A percentile compares a stretch with the other conserved stretches of the same genome.
Evolutionary conservation across 345 rosid genomes (phyloP).

Genomic region (Isatis tinctoria): DNA sequence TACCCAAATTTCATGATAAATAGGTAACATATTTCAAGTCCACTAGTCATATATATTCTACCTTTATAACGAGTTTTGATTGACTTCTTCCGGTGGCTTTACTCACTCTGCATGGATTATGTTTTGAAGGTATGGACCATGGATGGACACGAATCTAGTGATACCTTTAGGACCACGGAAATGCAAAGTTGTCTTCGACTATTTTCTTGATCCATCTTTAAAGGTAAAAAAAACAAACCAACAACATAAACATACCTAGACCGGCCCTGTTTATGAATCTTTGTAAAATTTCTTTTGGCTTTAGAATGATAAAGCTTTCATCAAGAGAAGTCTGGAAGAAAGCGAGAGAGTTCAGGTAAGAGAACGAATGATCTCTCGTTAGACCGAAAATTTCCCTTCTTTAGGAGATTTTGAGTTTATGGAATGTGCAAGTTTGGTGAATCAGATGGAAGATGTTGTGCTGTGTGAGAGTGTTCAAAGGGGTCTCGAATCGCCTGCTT

Average conservation of each 20-base stretch:
- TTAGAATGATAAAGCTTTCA: conserved; percentile 61
- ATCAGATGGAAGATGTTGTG: conserved; percentile 68
- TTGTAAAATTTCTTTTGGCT: background rate
- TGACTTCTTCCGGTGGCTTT: background rate
- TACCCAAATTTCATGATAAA: conserved; percentile 97
- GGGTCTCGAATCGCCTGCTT: conserved; percentile 73
- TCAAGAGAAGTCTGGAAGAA: conserved; percentile 61
- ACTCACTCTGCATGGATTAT: conserved; percentile 1
- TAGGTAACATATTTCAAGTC: conserved; percentile 39
- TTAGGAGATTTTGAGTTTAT: background rate
- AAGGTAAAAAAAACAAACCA: conserved; percentile 43
- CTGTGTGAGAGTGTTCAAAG: conserved; percentile 80
- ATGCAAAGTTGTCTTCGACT: conserved; percentile 82
- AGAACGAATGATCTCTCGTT: background rate
- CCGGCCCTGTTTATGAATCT: background rate
- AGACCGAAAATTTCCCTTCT: background rate
- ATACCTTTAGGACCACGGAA: conserved; percentile 68
- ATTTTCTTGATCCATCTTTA: conserved; percentile 60
- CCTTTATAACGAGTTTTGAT: background rate
- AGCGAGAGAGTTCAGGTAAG: conserved; percentile 77
- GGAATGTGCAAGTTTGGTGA: conserved; percentile 36
- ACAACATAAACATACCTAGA: background rate
- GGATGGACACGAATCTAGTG: conserved; percentile 96
- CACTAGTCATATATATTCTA: background rate
- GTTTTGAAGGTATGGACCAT: conserved; percentile 71